Base-by-base conservation (phyloP, 768 basidiomycete species). In the Lentinula boryana region DNA sequence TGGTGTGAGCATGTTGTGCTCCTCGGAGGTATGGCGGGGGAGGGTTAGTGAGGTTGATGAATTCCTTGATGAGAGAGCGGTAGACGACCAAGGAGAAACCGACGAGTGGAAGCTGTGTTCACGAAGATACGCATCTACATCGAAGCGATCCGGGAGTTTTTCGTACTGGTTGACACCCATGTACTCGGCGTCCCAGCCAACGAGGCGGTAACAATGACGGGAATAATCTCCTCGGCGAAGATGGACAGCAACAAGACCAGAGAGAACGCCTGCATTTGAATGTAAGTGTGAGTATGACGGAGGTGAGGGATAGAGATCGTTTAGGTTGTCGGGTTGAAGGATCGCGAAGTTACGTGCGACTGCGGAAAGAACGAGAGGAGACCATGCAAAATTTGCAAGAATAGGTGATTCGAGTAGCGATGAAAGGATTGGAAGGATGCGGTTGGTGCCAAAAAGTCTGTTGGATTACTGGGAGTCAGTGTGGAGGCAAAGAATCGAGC, bases 191-290 rank as follows among this genome's bases (percentile, higher is more conserved):
- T 58, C 44, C 57, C 57, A 58, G 16, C 48, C 44, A 3, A 76
- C 76, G 16, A 83, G 74, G 10, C 68, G 62, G 9, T 68, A 48
- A 64, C 83, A 84, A 0, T 74, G 72, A 10, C 72, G 66, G 51
- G 76, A 68, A 64, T 71, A 85, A 66, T 84, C 83, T 3, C 83
- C 83, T 5, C 83, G 73, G 5, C 83, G 76, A 15, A 82, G 63
- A 63, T 84, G 83, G 33, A 83, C 69, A 0, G 81, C 82, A n/a
- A 84, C 64, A 68, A 80, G 77, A 38, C 72, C 75, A 68, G 68
- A 68, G 86, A 52, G 57, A 12, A 56, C 55, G 7, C 55, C 55
- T 1, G 55, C 36, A 5, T 40, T 36, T 10, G 55, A 27, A 7
- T 40, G 36, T 8, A 23, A n/a, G 3, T 40, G 36, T 8, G 40